Evolutionary conservation across 2,329 filamentous ascomycete species (phyloP), one percentile per base, ranked within the genome.

Genomic region (Aspergillus puulaauensis): DNA sequence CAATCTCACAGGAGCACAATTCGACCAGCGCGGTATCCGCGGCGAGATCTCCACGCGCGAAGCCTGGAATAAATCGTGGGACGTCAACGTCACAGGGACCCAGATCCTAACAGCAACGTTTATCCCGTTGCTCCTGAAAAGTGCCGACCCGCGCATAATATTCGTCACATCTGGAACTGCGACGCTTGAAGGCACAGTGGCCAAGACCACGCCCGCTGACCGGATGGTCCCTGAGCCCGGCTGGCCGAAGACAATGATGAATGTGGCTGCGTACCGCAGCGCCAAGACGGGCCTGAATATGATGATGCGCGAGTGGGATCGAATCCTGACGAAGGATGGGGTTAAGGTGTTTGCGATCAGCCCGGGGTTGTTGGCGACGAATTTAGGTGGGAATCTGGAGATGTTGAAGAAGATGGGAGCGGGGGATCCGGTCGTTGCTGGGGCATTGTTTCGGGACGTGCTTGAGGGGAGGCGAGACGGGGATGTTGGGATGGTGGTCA

Each of bases 311-410:
- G 75, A 80, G 57, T 81, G 75, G 75, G 50, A 66, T 27, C 70
- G 75, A 37, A 60, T 74, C 1, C 68, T 84, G 27, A 73, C 69
- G 46, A 73, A 75, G 2, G 82, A 85, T 43, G 80, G 80, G 0
- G 79, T 84, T 5, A 82, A 80, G 64, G 77, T 80, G 0, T 83
- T 74, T 70, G 65, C 66, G 31, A 66, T 83, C n/a, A 77, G 73
- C 6, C 82, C 81, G 0, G 82, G 82, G 0, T 75, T 78, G 47
- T 63, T 83, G 44, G 80, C 78, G 0, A 84, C 81, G 0, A 73
- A 74, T 0, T 61, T 84, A 0, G 78, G 74, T 2, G 75, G 68
- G 9, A 66, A 73, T 58, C 68, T 70, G 0, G 65, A 70, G 31
- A 40, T 48, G 23, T 39, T 57, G 53, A 35, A 64, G 61, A 49